Evolutionary conservation across 768 basidiomycete species (phyloP), one percentile per base, ranked within the genome.

Genomic region (Phanerochaete carnosa): DNA sequence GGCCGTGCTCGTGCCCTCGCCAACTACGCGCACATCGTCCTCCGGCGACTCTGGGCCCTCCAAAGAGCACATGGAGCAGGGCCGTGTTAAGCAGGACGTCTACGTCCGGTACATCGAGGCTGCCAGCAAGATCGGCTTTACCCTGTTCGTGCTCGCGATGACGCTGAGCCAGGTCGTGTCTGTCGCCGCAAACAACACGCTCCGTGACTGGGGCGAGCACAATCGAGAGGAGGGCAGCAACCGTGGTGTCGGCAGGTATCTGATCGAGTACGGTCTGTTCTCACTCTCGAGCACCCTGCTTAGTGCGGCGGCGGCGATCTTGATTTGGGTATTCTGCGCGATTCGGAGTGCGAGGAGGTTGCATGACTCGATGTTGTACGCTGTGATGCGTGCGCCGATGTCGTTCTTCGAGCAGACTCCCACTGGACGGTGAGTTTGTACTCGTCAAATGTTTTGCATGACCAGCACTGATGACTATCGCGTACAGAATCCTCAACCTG

Each of bases 401-500:
- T 86, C 84, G 65, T 98, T 93, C 78, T 98, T 97, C 70, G 95
- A 97, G 72, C 74, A 81, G 57, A 97, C 94, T 0, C 95, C 94
- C 1, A 87, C 84, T 16, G 94, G 94, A 64, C 83, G 89, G 90
- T 89, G 65, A 53, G 79, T 62, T 35, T 22, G 37, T 26, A 28
- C 43, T 64, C 16, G 28, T 4, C 50, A 29, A 35, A 35, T 45
- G 3, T 6, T 37, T 39, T 49, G 47, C 33, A 15, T 12, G 16
- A 49, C 19, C 22, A 43, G 12, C 28, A 5, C n/a, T n/a, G n/a
- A n/a, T 13, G 28, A 29, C 16, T 32, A 23, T 59, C 33, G 13
- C 23, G 32, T 37, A 16, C 57, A 91, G 94, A 9, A 89, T 95
- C 57, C 70, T 98, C 55, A 98, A 97, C 73, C 72, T 97, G 28